Percentiles rank a stretch among this genome's conserved stretches.
Conservation (phyloP, 257 asterid genomes). For the Solanum medicagineum region DNA sequence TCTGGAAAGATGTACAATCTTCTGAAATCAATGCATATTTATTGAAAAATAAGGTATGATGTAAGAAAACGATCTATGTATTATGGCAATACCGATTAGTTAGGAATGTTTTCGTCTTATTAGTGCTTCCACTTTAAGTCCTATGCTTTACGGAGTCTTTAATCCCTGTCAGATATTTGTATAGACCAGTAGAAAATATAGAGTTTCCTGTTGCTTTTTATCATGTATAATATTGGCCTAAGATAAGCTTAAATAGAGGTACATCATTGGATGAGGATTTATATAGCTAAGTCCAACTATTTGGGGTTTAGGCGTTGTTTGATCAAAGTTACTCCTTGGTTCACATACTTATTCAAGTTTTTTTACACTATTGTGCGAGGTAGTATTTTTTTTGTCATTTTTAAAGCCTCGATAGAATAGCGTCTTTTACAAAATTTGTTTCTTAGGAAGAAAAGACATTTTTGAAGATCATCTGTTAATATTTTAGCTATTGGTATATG, state of each 20-base stretch:
- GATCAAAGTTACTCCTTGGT: background rate
- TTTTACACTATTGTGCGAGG: background rate
- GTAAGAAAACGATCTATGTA: background rate
- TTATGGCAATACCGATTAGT: background rate
- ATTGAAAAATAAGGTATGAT: background rate
- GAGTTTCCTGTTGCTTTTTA: background rate
- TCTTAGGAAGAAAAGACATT: background rate
- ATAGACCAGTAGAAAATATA: background rate
- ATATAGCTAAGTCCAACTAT: background rate
- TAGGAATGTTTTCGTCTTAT: background rate
- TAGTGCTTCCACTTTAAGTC: background rate
- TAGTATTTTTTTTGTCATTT: background rate
- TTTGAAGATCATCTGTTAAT: background rate
- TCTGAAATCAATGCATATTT: background rate
- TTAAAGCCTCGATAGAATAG: background rate
- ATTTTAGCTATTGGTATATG: background rate
- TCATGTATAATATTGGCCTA: background rate
- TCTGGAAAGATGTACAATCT: background rate
- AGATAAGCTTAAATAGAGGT: background rate
- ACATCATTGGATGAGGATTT: background rate
- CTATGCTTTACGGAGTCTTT: background rate
- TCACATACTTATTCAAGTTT: background rate
- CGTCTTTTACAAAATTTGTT: background rate
- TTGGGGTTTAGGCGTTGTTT: background rate
- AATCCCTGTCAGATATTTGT: background rate